Evolutionary conservation across 2,329 filamentous ascomycete species (phyloP), one percentile per base, ranked within the genome.

Genomic region (Didymella lethalis): DNA sequence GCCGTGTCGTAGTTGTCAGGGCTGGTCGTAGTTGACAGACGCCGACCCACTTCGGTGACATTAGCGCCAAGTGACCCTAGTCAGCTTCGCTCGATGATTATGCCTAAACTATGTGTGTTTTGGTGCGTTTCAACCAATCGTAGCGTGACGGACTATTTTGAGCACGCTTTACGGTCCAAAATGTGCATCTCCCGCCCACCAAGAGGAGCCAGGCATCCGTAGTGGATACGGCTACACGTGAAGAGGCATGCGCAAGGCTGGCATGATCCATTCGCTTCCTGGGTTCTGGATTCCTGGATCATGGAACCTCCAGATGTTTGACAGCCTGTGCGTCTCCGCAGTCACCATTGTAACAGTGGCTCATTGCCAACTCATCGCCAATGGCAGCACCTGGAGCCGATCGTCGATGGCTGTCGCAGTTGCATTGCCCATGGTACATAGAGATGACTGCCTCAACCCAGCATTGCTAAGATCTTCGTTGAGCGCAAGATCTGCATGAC

Each of bases 91-190:
- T 36, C 31, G n/a, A 43, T 11, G 20, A 34, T 43, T 46, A 26
- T 34, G 45, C 26, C 56, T 47, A 59, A 54, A 46, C 10, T 26
- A 48, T 50, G 46, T 34, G 12, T 43, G 56, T 54, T 36, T 50
- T 59, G 50, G 56, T 32, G 40, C 41, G 56, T 59, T 59, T 59
- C 56, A 59, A 26, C 51, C 51, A 59, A 59, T 59, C 4, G 50
- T 50, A 46, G 44, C 26, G 14, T 23, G 3, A 12, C 50, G 34
- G 50, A 29, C 51, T 59, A 54, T 59, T 59, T 54, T 26, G 20
- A 29, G 51, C 41, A 47, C 46, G 6, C 23, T 14, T 18, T 50
- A 23, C 31, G 23, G 26, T 12, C 45, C 25, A 41, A 46, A 16
- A 23, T 43, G 56, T 44, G 46, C 40, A 50, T 59, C 56, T 54